Evolutionary conservation across 345 rosid genomes (phyloP).

Genomic region (Citrus cavaleriei): DNA sequence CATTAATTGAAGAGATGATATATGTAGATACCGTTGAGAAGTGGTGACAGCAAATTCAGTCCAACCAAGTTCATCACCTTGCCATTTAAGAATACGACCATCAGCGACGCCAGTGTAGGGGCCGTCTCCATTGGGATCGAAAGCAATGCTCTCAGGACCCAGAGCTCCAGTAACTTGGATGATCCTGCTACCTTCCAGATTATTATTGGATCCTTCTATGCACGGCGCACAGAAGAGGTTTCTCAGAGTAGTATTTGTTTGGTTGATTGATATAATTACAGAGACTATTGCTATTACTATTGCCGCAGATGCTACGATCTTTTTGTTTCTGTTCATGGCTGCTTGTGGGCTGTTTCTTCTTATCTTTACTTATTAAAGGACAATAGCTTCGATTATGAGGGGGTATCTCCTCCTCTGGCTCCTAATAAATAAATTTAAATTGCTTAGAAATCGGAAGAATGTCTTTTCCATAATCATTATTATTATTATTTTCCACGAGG

Average conservation of each 20-base stretch:
- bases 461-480: too few species aligned
- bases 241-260: slow-evolving; percentile 7
- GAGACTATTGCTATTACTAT: slow-evolving; percentile 10
- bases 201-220: slow-evolving; percentile 32
- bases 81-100: slow-evolving; percentile 68
- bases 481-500: too few species aligned
- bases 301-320: slow-evolving; percentile 5
- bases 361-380: neutral
- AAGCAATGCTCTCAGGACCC: slow-evolving; percentile 69
- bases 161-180: slow-evolving; percentile 30
- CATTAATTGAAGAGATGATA: too few species aligned
- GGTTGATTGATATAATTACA: slow-evolving; percentile 5
- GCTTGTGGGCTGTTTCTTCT: neutral
- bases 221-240: slow-evolving; percentile 33
- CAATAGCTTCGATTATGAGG: too few species aligned
- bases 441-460: too few species aligned
- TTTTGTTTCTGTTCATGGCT: slow-evolving; percentile 18
- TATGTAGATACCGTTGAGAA: too few species aligned
- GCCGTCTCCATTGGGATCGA: slow-evolving; percentile 50
- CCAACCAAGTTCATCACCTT: slow-evolving; percentile 44
- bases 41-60: too few species aligned
- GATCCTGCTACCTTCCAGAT: slow-evolving; percentile 22
- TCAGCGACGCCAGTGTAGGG: slow-evolving; percentile 71
- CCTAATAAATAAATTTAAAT: too few species aligned
- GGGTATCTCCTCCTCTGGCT: too few species aligned